Base-by-base conservation (phyloP, 176 grass and related monocot species). In the Cenchrus fungigraminus region DNA sequence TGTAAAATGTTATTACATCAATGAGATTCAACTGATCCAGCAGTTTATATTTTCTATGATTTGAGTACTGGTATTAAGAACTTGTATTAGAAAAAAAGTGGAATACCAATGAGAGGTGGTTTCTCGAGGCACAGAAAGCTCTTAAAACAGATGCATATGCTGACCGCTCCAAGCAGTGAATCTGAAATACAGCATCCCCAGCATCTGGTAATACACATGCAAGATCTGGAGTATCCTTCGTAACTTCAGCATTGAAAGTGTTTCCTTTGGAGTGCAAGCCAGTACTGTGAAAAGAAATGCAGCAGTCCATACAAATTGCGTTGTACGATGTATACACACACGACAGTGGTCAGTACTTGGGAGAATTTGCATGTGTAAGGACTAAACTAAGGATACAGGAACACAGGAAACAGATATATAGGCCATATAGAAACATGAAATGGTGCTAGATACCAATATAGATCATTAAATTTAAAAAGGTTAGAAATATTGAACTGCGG, bases 111-210 rank as follows among this genome's bases (percentile, higher is more conserved):
- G 88, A 92, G 85, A 92, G 87, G 40, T 64, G 85, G 63, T 87
- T 57, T 73, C 86, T 89, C 87, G 89, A 73, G 71, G 86, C 90
- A 91, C 32, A 83, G 67, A 91, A 97, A 50, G 84, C 85, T 91
- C 90, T 92, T 77, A 97, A 91, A 68, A 94, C 92, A 77, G 56
- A 69, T 69, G 68, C 45, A 86, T 94, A 97, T 44, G 92, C 94
- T 84, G 81, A 82, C 57, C 76, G 69, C 85, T 90, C 88, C 73
- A 91, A 90, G 86, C 83, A 79, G 75, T 97, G 94, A 78, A 91
- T 66, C 56, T 91, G 91, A 72, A 91, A 88, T 79, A 81, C 71
- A 65, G 68, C 47, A 45, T 87, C 78, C 79, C n/a, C 28, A 65
- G 14, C 59, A 87, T 90, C 78, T 90, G n/a, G 53, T 78, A 84